Evolutionary conservation across 768 basidiomycete species (phyloP), one percentile per base, ranked within the genome.

Genomic region (Termitomyces sp.): DNA sequence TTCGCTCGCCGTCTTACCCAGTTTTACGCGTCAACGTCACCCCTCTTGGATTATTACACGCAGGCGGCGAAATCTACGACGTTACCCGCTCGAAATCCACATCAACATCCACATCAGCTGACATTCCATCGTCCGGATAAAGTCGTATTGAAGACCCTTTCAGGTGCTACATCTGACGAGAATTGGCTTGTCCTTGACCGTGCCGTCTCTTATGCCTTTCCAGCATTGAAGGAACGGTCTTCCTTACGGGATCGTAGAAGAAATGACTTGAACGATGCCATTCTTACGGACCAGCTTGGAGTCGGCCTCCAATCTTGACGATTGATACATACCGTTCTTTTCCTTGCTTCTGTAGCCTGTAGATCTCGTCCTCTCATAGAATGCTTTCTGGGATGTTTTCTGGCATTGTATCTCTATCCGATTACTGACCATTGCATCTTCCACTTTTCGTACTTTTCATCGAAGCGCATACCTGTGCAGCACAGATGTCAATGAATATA

Each of bases 161-260:
- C 78, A 19, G 92, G 93, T 3, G 71, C 76, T 53, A 90, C 90
- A 8, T 90, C 88, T 2, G 89, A 94, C 64, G 90, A 93, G 68
- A 94, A 95, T 59, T 95, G 92, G 92, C 91, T 90, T 2, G 74
- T 85, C 60, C 77, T 96, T 11, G 90, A 93, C 58, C 70, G 70
- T 43, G 72, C 81, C 21, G 73, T 93, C 22, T 72, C 74, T 49
- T 70, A 73, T 24, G 68, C 77, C 2, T 88, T 88, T 65, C 87
- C 90, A 2, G 63, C 66, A 4, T 65, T 90, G 56, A 77, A 74
- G 55, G 81, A 84, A 66, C 78, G 80, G 24, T 62, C 67, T 17
- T 74, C 76, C 32, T 68, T 64, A 10, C 66, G 65, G 30, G 75
- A 73, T 42, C 70, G 64, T 57, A 74, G 74, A 58, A 75, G 77